phyloP scores from a whole-genome alignment of 2,329 filamentous ascomycete species.

The Sporothrix phasma region DNA sequence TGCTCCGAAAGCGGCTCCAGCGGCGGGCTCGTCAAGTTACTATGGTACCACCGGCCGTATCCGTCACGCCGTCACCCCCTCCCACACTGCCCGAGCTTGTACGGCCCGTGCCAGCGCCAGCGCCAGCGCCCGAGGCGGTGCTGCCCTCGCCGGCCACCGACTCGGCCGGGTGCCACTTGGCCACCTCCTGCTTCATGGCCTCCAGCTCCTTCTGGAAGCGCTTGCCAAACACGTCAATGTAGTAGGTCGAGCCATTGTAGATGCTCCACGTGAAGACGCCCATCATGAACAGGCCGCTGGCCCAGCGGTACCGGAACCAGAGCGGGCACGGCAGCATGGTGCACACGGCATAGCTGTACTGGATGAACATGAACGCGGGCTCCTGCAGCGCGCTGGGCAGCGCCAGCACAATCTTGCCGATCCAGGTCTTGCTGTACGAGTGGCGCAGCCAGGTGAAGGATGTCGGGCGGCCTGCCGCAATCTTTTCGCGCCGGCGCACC shows the following conservation, averaged over 20 bases:
- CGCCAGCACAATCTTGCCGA: slow-evolving; percentile 74
- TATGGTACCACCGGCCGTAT: not conserved
- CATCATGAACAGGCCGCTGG: slow-evolving; percentile 66
- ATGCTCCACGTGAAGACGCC: slow-evolving; percentile 88
- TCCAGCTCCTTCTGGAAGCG: slow-evolving; percentile 96
- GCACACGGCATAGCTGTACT: slow-evolving; percentile 79
- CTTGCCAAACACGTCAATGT: slow-evolving; percentile 96
- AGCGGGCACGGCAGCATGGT: slow-evolving; percentile 92
- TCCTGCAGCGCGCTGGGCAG: slow-evolving; percentile 72
- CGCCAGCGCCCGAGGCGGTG: not conserved
- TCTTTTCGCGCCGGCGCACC: slow-evolving; percentile 87
- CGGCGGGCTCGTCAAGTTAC: slow-evolving; percentile 16
- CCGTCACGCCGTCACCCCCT: not conserved
- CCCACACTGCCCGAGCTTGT: not conserved
- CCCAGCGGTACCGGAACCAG: slow-evolving; percentile 86
- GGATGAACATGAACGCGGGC: slow-evolving; percentile 88
- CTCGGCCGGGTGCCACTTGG: slow-evolving; percentile 61
- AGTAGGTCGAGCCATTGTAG: slow-evolving; percentile 94
- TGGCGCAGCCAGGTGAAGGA: slow-evolving; percentile 95
- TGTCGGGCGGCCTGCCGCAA: slow-evolving; percentile 86
- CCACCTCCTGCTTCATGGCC: slow-evolving; percentile 75
- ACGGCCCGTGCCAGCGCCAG: not conserved
- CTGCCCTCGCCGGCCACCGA: slow-evolving; percentile 29
- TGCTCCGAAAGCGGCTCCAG: slow-evolving; percentile 10
- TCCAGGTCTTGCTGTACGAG: slow-evolving; percentile 81